Conservation (phyloP, 768 basidiomycete genomes). For the Rhodotorula kratochvilovae region DNA sequence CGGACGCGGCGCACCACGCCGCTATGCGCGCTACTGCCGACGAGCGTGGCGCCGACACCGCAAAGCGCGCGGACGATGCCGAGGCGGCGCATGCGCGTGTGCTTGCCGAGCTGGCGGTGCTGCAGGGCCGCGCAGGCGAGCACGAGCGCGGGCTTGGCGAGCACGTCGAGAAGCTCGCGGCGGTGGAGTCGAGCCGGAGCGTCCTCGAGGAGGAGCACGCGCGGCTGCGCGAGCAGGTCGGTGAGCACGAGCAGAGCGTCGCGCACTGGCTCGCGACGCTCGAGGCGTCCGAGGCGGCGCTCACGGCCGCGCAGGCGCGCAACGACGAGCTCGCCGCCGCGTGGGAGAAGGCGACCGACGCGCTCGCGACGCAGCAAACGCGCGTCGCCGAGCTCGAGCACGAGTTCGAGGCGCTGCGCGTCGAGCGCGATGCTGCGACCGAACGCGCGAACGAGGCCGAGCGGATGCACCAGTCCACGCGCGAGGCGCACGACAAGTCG, state of each 20-base stretch:
- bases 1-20: conserved; percentile 61
- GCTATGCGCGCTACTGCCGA: conserved; percentile 69
- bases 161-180: conserved; percentile 66
- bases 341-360: conserved; percentile 65
- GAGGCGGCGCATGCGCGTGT: conserved; percentile 64
- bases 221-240: conserved; percentile 61
- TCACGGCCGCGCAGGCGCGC: conserved; percentile 69
- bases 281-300: conserved; percentile 74
- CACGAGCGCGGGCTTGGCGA: conserved; percentile 68
- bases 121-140: conserved; percentile 61
- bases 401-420: conserved; percentile 22
- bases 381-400: conserved; percentile 27
- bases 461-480: conserved; percentile 24
- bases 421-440: conserved; percentile 10
- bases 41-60: conserved; percentile 66
- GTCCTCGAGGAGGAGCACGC: conserved; percentile 71
- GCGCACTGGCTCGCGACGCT: conserved; percentile 83
- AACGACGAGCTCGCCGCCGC: conserved; percentile 73
- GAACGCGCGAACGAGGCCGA: conserved; percentile 33
- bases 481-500: conserved; percentile 36
- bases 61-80: conserved; percentile 65
- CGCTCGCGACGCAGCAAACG: conserved; percentile 54
- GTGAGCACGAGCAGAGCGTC: conserved; percentile 63
- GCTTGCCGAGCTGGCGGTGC: conserved; percentile 61
- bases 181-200: conserved; percentile 64